Evolutionary conservation across 2,329 filamentous ascomycete genomes (phyloP).

Genomic region (Alternaria conjuncta): DNA sequence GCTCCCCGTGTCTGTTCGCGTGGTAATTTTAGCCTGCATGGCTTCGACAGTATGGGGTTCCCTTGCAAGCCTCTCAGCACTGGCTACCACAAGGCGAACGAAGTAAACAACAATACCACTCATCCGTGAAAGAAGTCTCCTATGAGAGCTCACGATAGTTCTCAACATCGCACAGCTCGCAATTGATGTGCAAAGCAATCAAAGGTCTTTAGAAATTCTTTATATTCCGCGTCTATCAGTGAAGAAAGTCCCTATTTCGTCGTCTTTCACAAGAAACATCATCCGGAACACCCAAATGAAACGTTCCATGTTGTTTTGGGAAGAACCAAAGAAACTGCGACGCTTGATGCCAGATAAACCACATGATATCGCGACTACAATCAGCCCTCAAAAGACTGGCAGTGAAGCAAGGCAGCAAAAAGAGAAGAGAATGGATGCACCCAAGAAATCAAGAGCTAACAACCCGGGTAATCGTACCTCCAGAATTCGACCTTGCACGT

Average conservation of each 20-base stretch:
- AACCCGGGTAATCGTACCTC: constrained; percentile 38
- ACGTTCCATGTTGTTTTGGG: constrained; percentile 31
- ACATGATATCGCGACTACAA: constrained; percentile 19
- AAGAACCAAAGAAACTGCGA: constrained; percentile 18
- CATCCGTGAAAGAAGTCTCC: not conserved
- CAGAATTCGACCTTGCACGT: constrained; percentile 41
- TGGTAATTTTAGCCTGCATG: not conserved
- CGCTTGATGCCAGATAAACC: constrained; percentile 24
- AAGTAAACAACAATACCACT: not conserved
- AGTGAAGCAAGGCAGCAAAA: constrained; percentile 6
- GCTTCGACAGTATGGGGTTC: not conserved
- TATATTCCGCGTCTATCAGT: constrained; percentile 38
- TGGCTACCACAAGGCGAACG: not conserved
- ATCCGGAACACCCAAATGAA: constrained; percentile 26
- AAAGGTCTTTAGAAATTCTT: constrained; percentile 17
- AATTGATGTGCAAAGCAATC: not conserved
- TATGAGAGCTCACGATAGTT: not conserved
- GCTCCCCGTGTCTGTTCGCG: not conserved
- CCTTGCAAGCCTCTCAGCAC: not conserved
- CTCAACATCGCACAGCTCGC: not conserved
- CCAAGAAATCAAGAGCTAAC: constrained; percentile 8
- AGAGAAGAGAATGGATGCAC: constrained; percentile 1
- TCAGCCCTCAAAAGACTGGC: constrained; percentile 16
- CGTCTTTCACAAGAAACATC: constrained; percentile 5
- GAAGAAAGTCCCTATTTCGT: constrained; percentile 10